These are phyloP conservation scores for Monilinia fructicola DNA, from an alignment of 2,329 filamentous ascomycete species.

Conservation along the genomic window DNA sequence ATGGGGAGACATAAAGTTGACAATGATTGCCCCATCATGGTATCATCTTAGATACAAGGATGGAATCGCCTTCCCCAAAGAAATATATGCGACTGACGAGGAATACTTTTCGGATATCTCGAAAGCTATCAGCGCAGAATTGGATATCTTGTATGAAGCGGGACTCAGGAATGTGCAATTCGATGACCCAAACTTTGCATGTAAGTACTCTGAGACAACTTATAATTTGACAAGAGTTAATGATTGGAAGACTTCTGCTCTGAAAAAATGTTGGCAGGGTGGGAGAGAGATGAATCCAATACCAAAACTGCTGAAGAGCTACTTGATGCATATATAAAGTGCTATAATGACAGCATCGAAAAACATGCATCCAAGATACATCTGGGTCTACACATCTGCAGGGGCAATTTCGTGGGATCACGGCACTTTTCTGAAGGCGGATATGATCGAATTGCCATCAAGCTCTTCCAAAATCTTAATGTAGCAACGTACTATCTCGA, in stretches of 20 bases:
- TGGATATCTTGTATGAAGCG: constrained; percentile 53
- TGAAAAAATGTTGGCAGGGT: constrained; percentile 68
- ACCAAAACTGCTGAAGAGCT: constrained; percentile 68
- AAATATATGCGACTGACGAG: constrained; percentile 51
- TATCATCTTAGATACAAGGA: constrained; percentile 64
- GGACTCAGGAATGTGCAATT: constrained; percentile 57
- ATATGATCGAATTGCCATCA: constrained; percentile 66
- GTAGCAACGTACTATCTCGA: constrained; percentile 69
- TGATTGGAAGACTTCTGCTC: constrained; percentile 61
- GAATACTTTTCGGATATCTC: constrained; percentile 57
- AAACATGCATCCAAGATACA: constrained; percentile 68
- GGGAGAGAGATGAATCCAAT: constrained; percentile 55
- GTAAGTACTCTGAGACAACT: not conserved
- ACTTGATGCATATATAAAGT: constrained; percentile 71
- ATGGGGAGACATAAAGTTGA: constrained; percentile 67
- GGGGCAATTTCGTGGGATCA: constrained; percentile 65
- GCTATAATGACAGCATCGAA: constrained; percentile 71
- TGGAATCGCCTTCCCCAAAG: constrained; percentile 51
- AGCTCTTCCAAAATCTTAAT: constrained; percentile 62
- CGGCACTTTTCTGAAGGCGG: constrained; percentile 66
- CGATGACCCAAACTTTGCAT: constrained; percentile 62
- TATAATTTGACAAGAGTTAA: constrained; percentile 24
- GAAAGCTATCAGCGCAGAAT: constrained; percentile 52
- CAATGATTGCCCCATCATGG: constrained; percentile 66
- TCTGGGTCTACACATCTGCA: constrained; percentile 76